Evolutionary conservation across 768 basidiomycete species (phyloP), one percentile per base, ranked within the genome.

Genomic region (Mycena sanguinolenta): DNA sequence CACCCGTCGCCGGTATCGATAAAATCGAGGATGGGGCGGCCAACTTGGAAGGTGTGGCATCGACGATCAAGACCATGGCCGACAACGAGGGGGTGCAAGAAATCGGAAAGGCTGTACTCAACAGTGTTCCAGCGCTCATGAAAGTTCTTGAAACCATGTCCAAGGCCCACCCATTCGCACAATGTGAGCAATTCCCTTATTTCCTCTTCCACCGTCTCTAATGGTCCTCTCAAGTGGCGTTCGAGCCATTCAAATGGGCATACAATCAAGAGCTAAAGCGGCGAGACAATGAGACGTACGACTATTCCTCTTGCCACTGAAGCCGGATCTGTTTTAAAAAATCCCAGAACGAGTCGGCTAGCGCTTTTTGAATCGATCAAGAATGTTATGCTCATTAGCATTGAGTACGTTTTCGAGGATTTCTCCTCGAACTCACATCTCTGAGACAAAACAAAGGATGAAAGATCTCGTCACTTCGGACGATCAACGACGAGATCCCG

Each of bases 61-160:
- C 54, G 25, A 30, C 50, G 4, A 19, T 66, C 17, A 13, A 66
- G 32, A 23, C 65, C 34, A 50, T 66, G 42, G 30, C 46, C 25
- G 65, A 30, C 27, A 66, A 66, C 57, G 65, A 66, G 58, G 65
- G 14, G n/a, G 57, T 66, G 25, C 53, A 66, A 46, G 57, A 39
- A 25, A 59, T 66, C 36, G 65, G 39, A 21, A 42, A 32, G 3
- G 34, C 55, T 28, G 34, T 66, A 28, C n/a, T 66, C 23, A 58
- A 49, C 17, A 44, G 65, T 19, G 39, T 66, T 58, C 65, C 65
- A 21, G 16, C 27, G 30, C 54, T 66, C 39, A 58, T 66, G 65
- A 44, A n/a, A 9, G 36, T 34, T 9, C 46, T 66, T 16, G 42
- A 66, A 34, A 27, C n/a, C 10, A 16, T 66, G 14, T 58, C 65